phyloP scores from a whole-genome alignment of 257 asterid species.

The Striga asiatica region DNA sequence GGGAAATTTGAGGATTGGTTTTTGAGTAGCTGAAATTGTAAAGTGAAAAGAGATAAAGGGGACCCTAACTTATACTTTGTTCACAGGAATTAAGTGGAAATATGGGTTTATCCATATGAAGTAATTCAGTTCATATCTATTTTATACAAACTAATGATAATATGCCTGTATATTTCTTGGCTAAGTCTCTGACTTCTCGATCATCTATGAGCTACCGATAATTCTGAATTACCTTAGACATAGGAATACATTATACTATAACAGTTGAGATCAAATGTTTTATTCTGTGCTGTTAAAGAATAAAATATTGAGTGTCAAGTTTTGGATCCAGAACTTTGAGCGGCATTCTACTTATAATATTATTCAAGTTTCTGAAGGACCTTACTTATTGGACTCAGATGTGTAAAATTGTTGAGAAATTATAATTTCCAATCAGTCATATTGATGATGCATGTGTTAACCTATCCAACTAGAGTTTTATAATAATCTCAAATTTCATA shows the following conservation, averaged over 20 bases:
- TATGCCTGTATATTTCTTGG: background rate
- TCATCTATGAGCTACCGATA: background rate
- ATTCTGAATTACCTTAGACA: background rate
- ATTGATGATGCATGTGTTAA: no score
- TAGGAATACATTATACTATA: background rate
- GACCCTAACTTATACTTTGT: no score
- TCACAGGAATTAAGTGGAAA: background rate
- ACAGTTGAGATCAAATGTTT: no score
- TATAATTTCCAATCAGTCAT: no score
- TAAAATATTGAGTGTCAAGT: background rate
- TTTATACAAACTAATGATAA: background rate
- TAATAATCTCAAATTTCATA: slow-evolving; percentile 7
- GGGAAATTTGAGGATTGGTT: background rate
- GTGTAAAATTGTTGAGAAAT: no score
- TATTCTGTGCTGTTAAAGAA: no score
- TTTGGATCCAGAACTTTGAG: background rate
- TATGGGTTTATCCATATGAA: background rate
- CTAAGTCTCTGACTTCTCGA: slow-evolving; percentile 1
- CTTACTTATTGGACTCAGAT: no score
- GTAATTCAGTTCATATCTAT: background rate
- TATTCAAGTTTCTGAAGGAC: no score
- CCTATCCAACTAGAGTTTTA: background rate
- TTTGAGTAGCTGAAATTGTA: no score
- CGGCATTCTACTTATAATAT: no score
- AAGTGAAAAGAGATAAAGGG: no score